Evolutionary conservation across 768 basidiomycete species (phyloP).

Genomic region (Amanita thiersii): DNA sequence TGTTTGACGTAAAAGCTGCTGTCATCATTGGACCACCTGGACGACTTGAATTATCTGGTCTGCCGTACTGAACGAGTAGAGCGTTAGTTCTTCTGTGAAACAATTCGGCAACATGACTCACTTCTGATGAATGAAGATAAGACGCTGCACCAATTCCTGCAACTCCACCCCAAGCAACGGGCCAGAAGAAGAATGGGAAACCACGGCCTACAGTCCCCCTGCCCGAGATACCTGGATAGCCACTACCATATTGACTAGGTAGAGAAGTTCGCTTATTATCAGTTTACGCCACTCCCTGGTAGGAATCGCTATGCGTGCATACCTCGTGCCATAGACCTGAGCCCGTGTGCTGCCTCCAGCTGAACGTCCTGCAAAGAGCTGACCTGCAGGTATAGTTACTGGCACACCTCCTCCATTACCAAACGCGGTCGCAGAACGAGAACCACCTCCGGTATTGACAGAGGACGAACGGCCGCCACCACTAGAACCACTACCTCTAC

Average conservation of each 20-base stretch:
- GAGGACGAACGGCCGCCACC: conserved; percentile 9
- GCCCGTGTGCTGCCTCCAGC: conserved; percentile 45
- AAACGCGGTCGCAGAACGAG: conserved; percentile 18
- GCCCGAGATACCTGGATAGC: conserved; percentile 43
- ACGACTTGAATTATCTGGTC: conserved; percentile 33
- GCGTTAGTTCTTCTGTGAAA: not conserved
- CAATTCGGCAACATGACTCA: conserved; percentile 16
- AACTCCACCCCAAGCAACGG: conserved; percentile 39
- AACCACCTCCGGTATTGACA: conserved; percentile 11
- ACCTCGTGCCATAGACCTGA: conserved; percentile 38
- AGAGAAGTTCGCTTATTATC: conserved; percentile 4
- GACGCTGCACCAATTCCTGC: conserved; percentile 16
- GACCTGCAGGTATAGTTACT: conserved; percentile 32
- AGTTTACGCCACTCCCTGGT: conserved; percentile 4
- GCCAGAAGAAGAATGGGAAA: conserved; percentile 67
- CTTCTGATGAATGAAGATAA: conserved; percentile 14
- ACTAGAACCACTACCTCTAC: conserved; percentile 14
- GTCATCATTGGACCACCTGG: conserved; percentile 40
- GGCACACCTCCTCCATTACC: conserved; percentile 22
- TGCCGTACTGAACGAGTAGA: conserved; percentile 18
- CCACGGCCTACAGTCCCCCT: conserved; percentile 39
- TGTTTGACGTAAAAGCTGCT: conserved; percentile 34
- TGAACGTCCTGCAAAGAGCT: conserved; percentile 36
- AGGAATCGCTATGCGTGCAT: conserved; percentile 10
- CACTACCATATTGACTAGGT: conserved; percentile 49